These are phyloP conservation scores for Backusella mclennaniae DNA, from an alignment of 192 early-diverging fungal species.

Conservation along the genomic window DNA sequence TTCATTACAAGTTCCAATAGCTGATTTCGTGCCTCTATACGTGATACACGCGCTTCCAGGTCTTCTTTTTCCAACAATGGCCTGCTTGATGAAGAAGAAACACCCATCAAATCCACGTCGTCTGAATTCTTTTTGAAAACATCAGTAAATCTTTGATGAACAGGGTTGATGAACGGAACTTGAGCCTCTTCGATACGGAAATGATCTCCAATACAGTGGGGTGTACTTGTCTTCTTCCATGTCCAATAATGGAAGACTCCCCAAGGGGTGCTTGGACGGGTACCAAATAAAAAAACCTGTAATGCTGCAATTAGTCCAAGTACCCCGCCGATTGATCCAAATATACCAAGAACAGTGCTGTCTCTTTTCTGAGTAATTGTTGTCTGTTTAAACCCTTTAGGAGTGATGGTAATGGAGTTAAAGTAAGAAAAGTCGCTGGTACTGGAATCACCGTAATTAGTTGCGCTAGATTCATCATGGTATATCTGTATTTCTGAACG, in stretches of 20 bases:
- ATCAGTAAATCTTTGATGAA: background rate
- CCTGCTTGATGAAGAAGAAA: too few relatives aligned
- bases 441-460: background rate
- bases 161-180: background rate
- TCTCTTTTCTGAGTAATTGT: slow-evolving; percentile 2
- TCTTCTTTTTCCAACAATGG: background rate
- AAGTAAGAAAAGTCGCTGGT: background rate
- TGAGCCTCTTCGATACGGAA: background rate
- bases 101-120: background rate
- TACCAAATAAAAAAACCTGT: background rate
- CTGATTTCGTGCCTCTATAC: background rate
- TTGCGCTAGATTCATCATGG: background rate
- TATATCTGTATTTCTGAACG: background rate
- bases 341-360: background rate
- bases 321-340: slow-evolving; percentile 16
- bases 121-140: background rate
- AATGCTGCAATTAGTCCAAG: slow-evolving; percentile 9
- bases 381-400: background rate
- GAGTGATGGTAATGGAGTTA: background rate
- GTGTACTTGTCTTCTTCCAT: background rate
- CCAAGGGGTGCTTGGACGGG: background rate
- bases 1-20: background rate
- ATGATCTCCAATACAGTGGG: background rate
- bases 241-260: background rate
- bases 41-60: background rate